Percentiles rank a stretch among this genome's conserved stretches.
Conservation (phyloP, 768 basidiomycete genomes). For the Chalciporus pseudorubinellus region DNA sequence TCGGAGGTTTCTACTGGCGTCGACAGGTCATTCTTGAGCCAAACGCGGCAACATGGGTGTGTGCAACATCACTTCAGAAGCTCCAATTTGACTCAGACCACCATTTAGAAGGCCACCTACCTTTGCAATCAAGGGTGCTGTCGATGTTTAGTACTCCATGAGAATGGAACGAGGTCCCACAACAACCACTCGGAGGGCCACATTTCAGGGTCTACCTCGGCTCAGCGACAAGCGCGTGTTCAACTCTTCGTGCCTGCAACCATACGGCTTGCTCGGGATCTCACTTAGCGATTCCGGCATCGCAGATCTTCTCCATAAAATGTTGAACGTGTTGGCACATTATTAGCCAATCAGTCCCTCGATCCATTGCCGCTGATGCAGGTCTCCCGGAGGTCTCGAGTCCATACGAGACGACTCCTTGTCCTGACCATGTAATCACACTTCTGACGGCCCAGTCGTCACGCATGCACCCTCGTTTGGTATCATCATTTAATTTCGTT, state of each 20-base stretch:
- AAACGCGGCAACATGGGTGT: constrained; percentile 10
- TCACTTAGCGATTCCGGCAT: constrained; percentile 13
- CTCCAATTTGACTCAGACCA: constrained; percentile 19
- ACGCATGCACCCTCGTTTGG: constrained; percentile 25
- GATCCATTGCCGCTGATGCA: constrained; percentile 10
- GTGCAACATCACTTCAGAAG: constrained; percentile 7
- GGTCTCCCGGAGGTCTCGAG: constrained; percentile 23
- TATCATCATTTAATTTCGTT: constrained; percentile 31
- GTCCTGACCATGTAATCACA: constrained; percentile 24
- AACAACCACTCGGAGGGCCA: constrained; percentile 21
- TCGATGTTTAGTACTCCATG: constrained; percentile 23
- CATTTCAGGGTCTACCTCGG: constrained; percentile 26
- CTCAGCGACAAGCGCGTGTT: constrained; percentile 25
- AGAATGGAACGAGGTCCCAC: constrained; percentile 28
- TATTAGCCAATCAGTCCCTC: constrained; percentile 20
- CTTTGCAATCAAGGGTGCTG: constrained; percentile 27
- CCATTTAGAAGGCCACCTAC: constrained; percentile 21
- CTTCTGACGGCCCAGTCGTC: constrained; percentile 26
- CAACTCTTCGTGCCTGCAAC: constrained; percentile 13
- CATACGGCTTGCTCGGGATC: constrained; percentile 17
- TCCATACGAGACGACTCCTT: constrained; percentile 21
- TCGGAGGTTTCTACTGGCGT: constrained; percentile 20
- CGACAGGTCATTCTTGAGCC: constrained; percentile 5
- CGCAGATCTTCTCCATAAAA: constrained; percentile 27
- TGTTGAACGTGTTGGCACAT: constrained; percentile 19